Conservation (phyloP, 2,329 filamentous ascomycete species). For the Hypomyces rosellus region DNA sequence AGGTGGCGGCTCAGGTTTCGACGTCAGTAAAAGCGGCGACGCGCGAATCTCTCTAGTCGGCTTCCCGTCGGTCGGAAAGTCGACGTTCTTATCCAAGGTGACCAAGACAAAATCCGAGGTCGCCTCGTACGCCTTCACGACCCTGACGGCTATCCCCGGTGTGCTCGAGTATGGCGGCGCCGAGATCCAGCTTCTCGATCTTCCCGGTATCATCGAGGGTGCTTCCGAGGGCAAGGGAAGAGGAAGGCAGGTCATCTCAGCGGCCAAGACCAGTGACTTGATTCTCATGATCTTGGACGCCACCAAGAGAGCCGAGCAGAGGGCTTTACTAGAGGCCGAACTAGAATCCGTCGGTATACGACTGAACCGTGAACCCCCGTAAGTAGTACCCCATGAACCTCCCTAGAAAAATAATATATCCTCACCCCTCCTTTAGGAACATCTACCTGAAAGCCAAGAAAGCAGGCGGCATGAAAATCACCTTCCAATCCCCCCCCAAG, state of each 20-base stretch:
- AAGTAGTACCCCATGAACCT: slow-evolving; percentile 27
- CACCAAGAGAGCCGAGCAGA: slow-evolving; percentile 92
- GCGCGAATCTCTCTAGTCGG: slow-evolving; percentile 94
- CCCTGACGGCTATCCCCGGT: slow-evolving; percentile 91
- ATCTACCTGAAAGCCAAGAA: slow-evolving; percentile 97
- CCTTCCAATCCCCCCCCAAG: slow-evolving; percentile 84
- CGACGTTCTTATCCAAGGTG: slow-evolving; percentile 96
- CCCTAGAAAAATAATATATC: not conserved
- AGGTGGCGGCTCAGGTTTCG: slow-evolving; percentile 77
- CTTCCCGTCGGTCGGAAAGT: slow-evolving; percentile 98
- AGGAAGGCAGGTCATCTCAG: slow-evolving; percentile 93
- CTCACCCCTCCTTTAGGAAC: slow-evolving; percentile 51
- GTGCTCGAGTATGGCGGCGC: slow-evolving; percentile 96
- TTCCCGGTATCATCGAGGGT: slow-evolving; percentile 97
- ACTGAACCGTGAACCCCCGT: slow-evolving; percentile 86
- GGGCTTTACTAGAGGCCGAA: slow-evolving; percentile 82
- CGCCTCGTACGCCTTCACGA: slow-evolving; percentile 95
- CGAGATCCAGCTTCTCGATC: slow-evolving; percentile 95
- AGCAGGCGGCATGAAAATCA: slow-evolving; percentile 98
- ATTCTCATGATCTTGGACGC: slow-evolving; percentile 96
- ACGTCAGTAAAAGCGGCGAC: slow-evolving; percentile 94
- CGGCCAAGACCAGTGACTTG: slow-evolving; percentile 95
- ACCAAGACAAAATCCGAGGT: slow-evolving; percentile 97
- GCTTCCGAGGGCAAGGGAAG: slow-evolving; percentile 92
- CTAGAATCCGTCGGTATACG: slow-evolving; percentile 92